Evolutionary conservation across 257 asterid species (phyloP), one percentile per base, ranked within the genome.

Genomic region (Plantago elongata): DNA sequence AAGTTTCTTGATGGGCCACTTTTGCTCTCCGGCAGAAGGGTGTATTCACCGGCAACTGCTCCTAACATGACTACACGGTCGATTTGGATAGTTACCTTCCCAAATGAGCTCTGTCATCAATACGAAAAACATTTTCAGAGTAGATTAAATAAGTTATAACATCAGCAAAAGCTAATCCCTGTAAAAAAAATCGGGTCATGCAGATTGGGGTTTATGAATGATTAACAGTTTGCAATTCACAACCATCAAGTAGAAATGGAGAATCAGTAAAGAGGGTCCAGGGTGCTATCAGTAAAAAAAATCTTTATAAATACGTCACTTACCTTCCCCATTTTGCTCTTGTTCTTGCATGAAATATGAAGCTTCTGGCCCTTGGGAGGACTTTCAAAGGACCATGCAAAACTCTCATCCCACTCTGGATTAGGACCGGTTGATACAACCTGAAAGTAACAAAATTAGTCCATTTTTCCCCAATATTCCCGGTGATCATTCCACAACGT

Each of bases 321-420:
- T 74, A 89, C 99, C 97, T 93, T 93, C 57, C 97, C 99, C 96
- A 93, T 87, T 70, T 93, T 93, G 94, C 97, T 93, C 88, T 93
- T 89, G 69, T 93, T 93, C 85, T 93, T 93, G 97, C 99, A 89
- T 45, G 99, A 93, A 67, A 93, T 93, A 74, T 93, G 99, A 66
- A 93, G 95, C 79, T 93, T 93, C 88, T 89, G 96, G 73, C 99
- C 99, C 71, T 92, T 92, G 16, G 99, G 99, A 59, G 99, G 99
- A 77, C 99, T 89, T 78, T 92, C 99, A 34, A 89, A 89, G 61
- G 96, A 83, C 99, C 97, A 92, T 0, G 88, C 71, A 66, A 92
- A 92, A 79, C 94, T 92, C 77, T 92, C 99, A 0, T 89, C 99
- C 86, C 96, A 92, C 63, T 87, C 96, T 17, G 99, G 99, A 65